Conservation (phyloP, 2,329 filamentous ascomycete genomes). For the Talaromyces sp. region DNA sequence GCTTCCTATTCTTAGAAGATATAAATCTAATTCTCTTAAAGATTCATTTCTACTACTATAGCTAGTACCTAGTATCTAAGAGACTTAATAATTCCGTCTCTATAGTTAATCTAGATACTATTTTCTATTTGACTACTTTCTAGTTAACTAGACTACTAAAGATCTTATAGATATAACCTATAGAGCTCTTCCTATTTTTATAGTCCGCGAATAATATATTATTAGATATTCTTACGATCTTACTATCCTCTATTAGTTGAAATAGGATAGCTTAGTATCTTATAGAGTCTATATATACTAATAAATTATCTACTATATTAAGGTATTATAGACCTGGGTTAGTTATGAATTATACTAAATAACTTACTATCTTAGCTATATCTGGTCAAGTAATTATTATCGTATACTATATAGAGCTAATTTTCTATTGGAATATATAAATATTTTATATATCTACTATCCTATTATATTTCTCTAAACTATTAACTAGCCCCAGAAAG, state of each 20-base stretch:
- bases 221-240: background rate
- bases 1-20: background rate
- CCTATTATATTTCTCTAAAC: background rate
- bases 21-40: background rate
- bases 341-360: background rate
- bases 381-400: background rate
- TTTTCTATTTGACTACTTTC: background rate
- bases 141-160: background rate
- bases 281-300: too few relatives aligned
- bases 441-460: background rate
- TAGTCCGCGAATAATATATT: background rate
- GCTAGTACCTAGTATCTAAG: background rate
- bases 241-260: background rate
- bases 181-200: background rate
- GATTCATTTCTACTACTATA: background rate
- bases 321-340: background rate
- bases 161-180: background rate
- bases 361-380: background rate
- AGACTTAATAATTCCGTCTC: background rate
- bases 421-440: background rate
- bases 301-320: background rate
- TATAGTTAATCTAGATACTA: background rate
- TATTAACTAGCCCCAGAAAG: too few relatives aligned
- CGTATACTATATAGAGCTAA: background rate
- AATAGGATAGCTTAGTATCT: too few relatives aligned